Base-by-base conservation (phyloP, 768 basidiomycete genomes). In the Aureoboletus auriporus region DNA sequence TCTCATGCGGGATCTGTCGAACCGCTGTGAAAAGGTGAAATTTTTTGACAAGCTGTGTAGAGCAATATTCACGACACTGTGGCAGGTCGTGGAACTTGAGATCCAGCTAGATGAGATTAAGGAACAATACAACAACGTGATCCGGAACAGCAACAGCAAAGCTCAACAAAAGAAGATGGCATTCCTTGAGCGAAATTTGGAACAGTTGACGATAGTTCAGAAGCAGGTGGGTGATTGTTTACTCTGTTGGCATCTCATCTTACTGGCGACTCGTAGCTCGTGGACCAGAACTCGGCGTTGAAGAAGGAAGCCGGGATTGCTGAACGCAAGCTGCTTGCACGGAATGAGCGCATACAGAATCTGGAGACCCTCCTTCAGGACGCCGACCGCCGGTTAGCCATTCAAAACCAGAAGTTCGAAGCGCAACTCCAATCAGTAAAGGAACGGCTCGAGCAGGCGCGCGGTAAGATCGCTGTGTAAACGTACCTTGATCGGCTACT, bases 101-200 rank as follows among this genome's bases (percentile, higher is more conserved):
- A 98, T 99, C 55, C 94, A 97, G 66, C 75, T 99, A 30, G 96
- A 98, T 62, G 96, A 99, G 66, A 93, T 96, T 68, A 91, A 90
- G 68, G 96, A 99, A 70, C 94, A 98, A 64, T 99, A 99, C 71
- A 95, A 93, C 74, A 95, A 94, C 64, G 92, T 98, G 50, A 93
- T 96, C 60, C 87, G 92, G 54, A 96, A 96, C 67, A 94, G 93
- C 73, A 98, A 98, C 69, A 93, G 88, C 69, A 94, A 95, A 68
- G 92, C 95, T 7, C 96, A 99, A 59, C 92, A 95, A 72, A 94
- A 95, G 81, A 97, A 98, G 80, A 94, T 98, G 89, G 90, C 93
- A 11, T 96, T 97, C 80, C 70, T 99, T 46, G 93, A 97, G 65
- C 87, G 95, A 44, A 99, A 98, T 63, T 73, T 99, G 44, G 94